phyloP scores from a whole-genome alignment of 176 grass and related monocot species.

The Phoenix dactylifera region DNA sequence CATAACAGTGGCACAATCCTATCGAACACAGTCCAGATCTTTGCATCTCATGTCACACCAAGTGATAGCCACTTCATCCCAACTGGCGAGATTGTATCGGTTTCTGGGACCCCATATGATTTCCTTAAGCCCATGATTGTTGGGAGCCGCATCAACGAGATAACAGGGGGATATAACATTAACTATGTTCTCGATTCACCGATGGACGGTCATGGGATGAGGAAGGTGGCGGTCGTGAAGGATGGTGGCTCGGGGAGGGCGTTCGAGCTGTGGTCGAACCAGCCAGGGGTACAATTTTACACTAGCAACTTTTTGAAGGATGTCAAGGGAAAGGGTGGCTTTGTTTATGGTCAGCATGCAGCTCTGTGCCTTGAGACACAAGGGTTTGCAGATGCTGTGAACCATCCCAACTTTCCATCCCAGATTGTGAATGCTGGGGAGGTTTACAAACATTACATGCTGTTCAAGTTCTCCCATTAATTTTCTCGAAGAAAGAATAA shows the following conservation, averaged over 20 bases:
- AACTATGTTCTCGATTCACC: constrained; percentile 44
- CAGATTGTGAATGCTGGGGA: neutral
- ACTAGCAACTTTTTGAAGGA: neutral
- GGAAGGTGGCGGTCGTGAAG: constrained; percentile 34
- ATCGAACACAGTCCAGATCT: constrained; percentile 57
- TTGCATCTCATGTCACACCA: constrained; percentile 33
- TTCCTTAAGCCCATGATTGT: constrained; percentile 36
- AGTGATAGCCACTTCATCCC: constrained; percentile 51
- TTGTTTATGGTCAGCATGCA: no score
- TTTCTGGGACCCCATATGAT: constrained; percentile 55
- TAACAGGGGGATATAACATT: constrained; percentile 48
- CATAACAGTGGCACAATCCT: no score
- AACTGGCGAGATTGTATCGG: constrained; percentile 32
- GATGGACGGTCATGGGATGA: constrained; percentile 20
- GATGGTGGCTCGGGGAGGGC: constrained; percentile 36
- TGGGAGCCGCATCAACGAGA: constrained; percentile 43
- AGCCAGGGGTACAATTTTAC: constrained; percentile 3
- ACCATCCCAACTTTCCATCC: constrained; percentile 8
- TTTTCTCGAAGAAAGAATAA: no score
- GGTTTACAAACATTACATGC: constrained; percentile 6
- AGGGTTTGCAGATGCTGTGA: constrained; percentile 5
- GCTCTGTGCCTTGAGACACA: no score
- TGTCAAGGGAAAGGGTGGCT: constrained; percentile 5
- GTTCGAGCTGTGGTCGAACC: constrained; percentile 67
- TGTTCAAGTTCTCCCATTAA: neutral